Percentiles rank a stretch among this genome's conserved stretches.
Evolutionary conservation across 2,329 filamentous ascomycete species (phyloP).

Genomic region (Aureobasidium subglaciale): DNA sequence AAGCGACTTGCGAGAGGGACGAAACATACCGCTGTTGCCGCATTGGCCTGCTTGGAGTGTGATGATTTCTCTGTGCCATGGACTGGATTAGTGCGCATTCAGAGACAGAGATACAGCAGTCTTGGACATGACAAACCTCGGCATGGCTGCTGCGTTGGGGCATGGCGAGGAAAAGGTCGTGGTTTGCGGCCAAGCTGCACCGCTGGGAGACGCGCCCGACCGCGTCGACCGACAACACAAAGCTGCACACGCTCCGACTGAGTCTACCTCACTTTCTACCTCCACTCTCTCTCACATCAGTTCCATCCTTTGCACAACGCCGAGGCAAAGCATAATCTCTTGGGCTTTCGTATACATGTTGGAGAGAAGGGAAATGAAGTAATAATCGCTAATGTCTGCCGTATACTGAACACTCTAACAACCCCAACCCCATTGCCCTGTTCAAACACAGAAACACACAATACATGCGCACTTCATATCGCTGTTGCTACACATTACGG

Average conservation of each 20-base stretch:
- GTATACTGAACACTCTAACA: not conserved
- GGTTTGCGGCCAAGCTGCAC: constrained; percentile 1
- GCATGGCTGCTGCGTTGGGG: constrained; percentile 6
- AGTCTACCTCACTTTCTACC: too few species aligned
- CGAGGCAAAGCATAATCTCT: too few species aligned
- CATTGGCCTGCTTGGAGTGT: constrained; percentile 98
- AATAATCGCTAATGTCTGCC: not conserved
- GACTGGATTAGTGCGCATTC: constrained; percentile 14
- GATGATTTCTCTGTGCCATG: constrained; percentile 77
- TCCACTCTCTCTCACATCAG: too few species aligned
- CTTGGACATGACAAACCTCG: not conserved
- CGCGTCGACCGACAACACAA: not conserved
- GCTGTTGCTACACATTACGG: constrained; percentile 1
- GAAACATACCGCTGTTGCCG: constrained; percentile 91
- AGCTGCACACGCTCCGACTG: too few species aligned
- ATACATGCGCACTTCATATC: not conserved
- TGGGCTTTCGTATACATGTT: too few species aligned
- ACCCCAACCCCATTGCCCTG: not conserved
- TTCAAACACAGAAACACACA: not conserved
- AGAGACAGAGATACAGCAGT: not conserved
- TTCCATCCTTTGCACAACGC: too few species aligned
- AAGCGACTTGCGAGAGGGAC: not conserved
- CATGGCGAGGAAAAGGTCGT: not conserved
- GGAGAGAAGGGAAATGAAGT: not conserved
- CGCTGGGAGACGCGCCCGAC: constrained; percentile 6